A percentile compares a stretch with the other conserved stretches of the same genome.
These are phyloP conservation scores for Ophiostoma populinum DNA, from an alignment of 2,329 filamentous ascomycete genomes.

Conservation along the genomic window DNA sequence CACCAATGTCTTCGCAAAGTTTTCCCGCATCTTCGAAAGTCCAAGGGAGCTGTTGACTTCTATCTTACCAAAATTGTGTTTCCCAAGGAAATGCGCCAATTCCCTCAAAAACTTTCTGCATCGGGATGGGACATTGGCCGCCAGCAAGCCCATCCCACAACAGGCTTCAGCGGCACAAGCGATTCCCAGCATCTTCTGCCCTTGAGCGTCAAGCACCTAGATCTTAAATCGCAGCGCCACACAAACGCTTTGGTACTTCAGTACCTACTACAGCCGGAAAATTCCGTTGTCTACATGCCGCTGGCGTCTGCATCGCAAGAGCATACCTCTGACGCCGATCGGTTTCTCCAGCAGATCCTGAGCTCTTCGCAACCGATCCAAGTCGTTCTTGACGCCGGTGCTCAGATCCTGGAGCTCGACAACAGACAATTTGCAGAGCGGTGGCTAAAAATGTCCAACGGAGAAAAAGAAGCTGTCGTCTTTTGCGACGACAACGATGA, in stretches of 20 bases:
- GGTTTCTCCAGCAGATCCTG: slow-evolving; percentile 28
- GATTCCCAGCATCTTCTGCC: slow-evolving; percentile 44
- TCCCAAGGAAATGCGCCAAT: slow-evolving; percentile 43
- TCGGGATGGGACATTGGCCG: slow-evolving; percentile 51
- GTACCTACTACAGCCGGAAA: slow-evolving; percentile 37
- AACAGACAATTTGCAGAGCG: slow-evolving; percentile 34
- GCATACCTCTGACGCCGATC: slow-evolving; percentile 18
- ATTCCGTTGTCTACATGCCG: slow-evolving; percentile 20
- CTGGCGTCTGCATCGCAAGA: not conserved
- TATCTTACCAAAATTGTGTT: slow-evolving; percentile 44
- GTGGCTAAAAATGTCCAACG: slow-evolving; percentile 31
- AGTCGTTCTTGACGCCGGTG: slow-evolving; percentile 55
- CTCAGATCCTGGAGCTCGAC: slow-evolving; percentile 46
- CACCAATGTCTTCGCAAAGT: slow-evolving; percentile 28
- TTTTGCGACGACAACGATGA: slow-evolving; percentile 42
- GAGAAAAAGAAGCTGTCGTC: slow-evolving; percentile 26
- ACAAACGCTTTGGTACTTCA: slow-evolving; percentile 52
- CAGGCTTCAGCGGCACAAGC: slow-evolving; percentile 55
- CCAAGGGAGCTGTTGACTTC: slow-evolving; percentile 42
- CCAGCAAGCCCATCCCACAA: slow-evolving; percentile 29
- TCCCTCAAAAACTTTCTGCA: slow-evolving; percentile 41
- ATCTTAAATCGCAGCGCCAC: slow-evolving; percentile 35
- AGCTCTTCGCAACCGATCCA: slow-evolving; percentile 22
- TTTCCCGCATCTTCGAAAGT: slow-evolving; percentile 33
- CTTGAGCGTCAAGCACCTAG: slow-evolving; percentile 33